A percentile compares a stretch with the other conserved stretches of the same genome.
Conservation (phyloP, 1,139 yeast genomes). For the Candida tunisiensis region DNA sequence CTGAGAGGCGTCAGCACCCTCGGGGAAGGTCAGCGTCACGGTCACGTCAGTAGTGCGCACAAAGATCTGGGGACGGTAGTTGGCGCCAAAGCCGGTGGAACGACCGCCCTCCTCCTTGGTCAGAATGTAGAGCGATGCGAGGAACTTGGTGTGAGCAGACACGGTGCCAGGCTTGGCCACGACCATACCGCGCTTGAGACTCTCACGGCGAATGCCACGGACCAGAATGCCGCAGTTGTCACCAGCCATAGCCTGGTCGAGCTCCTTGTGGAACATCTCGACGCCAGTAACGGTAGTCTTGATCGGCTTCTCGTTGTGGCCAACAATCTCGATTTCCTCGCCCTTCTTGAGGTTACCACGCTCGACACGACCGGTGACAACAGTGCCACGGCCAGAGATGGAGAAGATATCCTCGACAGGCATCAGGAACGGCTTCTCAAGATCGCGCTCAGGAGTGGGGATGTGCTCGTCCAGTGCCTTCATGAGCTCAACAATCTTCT, state of each 20-base stretch:
- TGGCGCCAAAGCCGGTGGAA: constrained; percentile 91
- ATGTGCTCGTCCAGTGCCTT: constrained; percentile 88
- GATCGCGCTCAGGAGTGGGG: constrained; percentile 93
- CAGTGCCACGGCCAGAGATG: constrained; percentile 99
- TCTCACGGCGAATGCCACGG: constrained; percentile 98
- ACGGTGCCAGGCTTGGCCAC: constrained; percentile 85
- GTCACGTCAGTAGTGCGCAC: constrained; percentile 95
- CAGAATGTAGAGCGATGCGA: constrained; percentile 84
- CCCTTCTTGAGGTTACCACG: constrained; percentile 96
- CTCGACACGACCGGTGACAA: constrained; percentile 97
- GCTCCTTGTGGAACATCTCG: constrained; percentile 98
- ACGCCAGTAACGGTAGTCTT: constrained; percentile 96
- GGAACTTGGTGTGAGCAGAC: constrained; percentile 84
- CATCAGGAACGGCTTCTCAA: constrained; percentile 92
- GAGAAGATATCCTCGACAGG: constrained; percentile 97
- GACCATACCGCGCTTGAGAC: constrained; percentile 95
- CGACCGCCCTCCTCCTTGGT: constrained; percentile 99
- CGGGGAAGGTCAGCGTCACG: constrained; percentile 82
- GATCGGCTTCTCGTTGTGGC: constrained; percentile 70
- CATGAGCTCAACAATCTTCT: constrained; percentile 70
- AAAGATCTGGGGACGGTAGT: constrained; percentile 97
- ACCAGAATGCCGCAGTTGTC: constrained; percentile 96
- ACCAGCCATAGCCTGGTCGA: constrained; percentile 96
- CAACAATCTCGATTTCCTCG: constrained; percentile 95
- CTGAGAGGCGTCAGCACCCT: constrained; percentile 67